A percentile compares a stretch with the other conserved stretches of the same genome.
These are phyloP conservation scores for Oryza officinalis DNA, from an alignment of 176 grass and related monocot species.

Conservation along the genomic window DNA sequence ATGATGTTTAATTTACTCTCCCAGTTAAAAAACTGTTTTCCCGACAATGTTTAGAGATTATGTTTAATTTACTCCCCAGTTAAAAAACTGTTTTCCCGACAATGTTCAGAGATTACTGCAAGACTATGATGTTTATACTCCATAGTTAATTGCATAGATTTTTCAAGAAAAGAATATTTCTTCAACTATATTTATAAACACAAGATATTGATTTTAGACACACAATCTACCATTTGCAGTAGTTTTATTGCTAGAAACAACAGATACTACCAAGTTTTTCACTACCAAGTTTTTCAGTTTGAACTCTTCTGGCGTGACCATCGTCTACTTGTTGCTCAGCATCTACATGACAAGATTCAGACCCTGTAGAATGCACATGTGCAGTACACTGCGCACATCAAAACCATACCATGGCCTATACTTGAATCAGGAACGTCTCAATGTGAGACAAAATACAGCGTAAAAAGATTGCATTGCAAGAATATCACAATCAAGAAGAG, in stretches of 20 bases:
- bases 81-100: no score
- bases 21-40: rapidly evolving
- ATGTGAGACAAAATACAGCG: background rate
- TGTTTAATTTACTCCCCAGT: no score
- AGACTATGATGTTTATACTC: no score
- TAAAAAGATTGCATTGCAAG: background rate
- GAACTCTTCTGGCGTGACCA: background rate
- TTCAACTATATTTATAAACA: no score
- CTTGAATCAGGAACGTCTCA: background rate
- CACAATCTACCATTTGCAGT: no score
- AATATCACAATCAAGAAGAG: background rate
- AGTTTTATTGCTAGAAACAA: background rate
- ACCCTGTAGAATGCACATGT: background rate
- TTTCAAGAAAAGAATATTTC: no score
- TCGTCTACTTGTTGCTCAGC: background rate
- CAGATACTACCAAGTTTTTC: no score
- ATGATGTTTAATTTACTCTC: no score
- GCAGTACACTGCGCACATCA: background rate
- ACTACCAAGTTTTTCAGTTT: background rate
- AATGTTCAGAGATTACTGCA: no score
- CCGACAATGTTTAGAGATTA: no score
- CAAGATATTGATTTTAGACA: no score
- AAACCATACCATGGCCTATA: background rate
- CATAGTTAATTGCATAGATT: no score
- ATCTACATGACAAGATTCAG: background rate